Evolutionary conservation across 768 basidiomycete genomes (phyloP), one percentile per base, ranked within the genome.

Genomic region (Cystofilobasidium bisporidii): DNA sequence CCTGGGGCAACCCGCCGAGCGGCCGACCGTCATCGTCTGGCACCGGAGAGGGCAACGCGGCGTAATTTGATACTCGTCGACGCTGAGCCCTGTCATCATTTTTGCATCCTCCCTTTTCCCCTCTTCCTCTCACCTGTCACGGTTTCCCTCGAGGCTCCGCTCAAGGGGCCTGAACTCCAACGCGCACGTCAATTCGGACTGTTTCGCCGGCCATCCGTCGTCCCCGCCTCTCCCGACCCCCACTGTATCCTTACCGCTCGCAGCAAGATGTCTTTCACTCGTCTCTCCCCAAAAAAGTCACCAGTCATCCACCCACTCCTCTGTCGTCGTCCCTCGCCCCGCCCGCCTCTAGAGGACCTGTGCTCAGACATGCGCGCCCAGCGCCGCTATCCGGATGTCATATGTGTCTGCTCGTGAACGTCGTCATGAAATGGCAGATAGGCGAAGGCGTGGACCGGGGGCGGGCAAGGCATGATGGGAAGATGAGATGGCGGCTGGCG

Each of bases 1-100:
- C 53, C 18, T 56, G 53, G 53, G 53, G 53, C 30, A 28, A 56
- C 28, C 53, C 53, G 53, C 53, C 28, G 26, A 56, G 28, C 18
- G 53, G 18, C 17, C 17, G 53, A 30, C 53, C 53, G 8, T 56
- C 53, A 15, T 56, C 53, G 53, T 56, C 53, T 8, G 53, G 50
- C 28, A 24, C 18, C 24, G 50, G 17, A 17, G 53, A 56, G n/a
- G 53, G 53, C 6, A n/a, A 32, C 28, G 53, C 26, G 26, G n/a
- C 17, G 28, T 30, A 56, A 15, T 15, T 36, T 12, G 6, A 36
- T 36, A 5, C 6, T 36, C 36, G 36, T 12, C 36, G 36, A 36
- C 36, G 36, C n/a, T n/a, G 36, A 36, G 6, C 6, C 15, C 45
- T 18, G 17, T 47, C 18, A 6, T 20, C n/a, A 4, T 47, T 24